These are phyloP conservation scores for Aspergillus fijiensis DNA, from an alignment of 2,329 filamentous ascomycete genomes.

Conservation along the genomic window DNA sequence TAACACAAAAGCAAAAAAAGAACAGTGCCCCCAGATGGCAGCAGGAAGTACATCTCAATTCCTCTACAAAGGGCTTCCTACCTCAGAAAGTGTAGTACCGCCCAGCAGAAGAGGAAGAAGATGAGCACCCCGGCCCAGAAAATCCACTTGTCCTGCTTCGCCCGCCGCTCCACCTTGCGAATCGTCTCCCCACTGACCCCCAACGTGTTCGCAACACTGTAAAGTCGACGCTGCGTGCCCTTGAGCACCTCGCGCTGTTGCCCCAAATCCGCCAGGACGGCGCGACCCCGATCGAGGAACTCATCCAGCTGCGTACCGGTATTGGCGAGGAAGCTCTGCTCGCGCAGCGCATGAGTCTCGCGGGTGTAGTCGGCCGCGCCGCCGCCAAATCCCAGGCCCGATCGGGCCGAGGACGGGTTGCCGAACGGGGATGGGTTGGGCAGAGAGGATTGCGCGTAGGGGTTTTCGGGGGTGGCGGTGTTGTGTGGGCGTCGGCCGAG, in stretches of 20 bases:
- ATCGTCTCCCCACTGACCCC: constrained; percentile 95
- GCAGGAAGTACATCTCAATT: neutral
- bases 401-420: constrained; percentile 30
- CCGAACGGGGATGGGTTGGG: constrained; percentile 46
- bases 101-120: constrained; percentile 90
- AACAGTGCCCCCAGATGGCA: constrained; percentile 2
- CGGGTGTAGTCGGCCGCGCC: constrained; percentile 60
- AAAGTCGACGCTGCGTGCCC: constrained; percentile 84
- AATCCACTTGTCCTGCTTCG: constrained; percentile 96
- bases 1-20: constrained; percentile 20
- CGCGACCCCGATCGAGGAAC: constrained; percentile 86
- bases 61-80: constrained; percentile 41
- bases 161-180: constrained; percentile 88
- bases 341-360: constrained; percentile 80
- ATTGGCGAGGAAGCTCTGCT: constrained; percentile 81
- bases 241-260: constrained; percentile 94
- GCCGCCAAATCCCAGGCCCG: constrained; percentile 48
- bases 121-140: constrained; percentile 83
- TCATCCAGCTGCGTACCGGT: constrained; percentile 88
- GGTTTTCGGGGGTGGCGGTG: constrained; percentile 84
- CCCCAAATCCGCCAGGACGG: constrained; percentile 83
- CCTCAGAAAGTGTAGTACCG: constrained; percentile 80
- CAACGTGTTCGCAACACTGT: constrained; percentile 89
- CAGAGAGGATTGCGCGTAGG: constrained; percentile 68
- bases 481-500: constrained; percentile 79